These are phyloP conservation scores for Centaurea solstitialis DNA, from an alignment of 129 eudicot species.

Conservation along the genomic window DNA sequence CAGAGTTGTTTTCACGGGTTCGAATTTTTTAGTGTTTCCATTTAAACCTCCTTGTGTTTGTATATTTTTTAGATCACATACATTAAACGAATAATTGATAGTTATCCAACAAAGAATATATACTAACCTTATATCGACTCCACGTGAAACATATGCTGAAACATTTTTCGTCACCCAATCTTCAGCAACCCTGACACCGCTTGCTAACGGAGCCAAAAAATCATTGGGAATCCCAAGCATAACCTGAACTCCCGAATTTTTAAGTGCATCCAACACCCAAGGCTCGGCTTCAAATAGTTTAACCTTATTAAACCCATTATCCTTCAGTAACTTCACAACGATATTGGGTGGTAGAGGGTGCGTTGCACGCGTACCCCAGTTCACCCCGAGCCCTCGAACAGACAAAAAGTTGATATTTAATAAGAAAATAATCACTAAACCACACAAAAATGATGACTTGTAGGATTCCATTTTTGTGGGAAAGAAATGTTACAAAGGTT, in stretches of 20 bases:
- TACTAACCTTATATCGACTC: slow-evolving; percentile 84
- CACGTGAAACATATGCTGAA: slow-evolving; percentile 63
- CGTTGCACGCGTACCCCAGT: slow-evolving; percentile 73
- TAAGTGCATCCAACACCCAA: slow-evolving; percentile 67
- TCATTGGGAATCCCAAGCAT: slow-evolving; percentile 98
- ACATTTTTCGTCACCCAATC: slow-evolving; percentile 78
- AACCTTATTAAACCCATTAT: slow-evolving; percentile 85
- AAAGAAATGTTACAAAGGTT: slow-evolving; percentile 18
- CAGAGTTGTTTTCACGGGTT: not conserved
- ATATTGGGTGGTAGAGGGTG: slow-evolving; percentile 79
- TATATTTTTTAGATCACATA: not conserved
- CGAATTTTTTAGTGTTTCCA: not conserved
- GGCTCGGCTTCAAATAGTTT: slow-evolving; percentile 88
- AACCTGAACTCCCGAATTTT: slow-evolving; percentile 78
- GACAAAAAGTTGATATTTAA: not conserved
- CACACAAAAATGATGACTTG: slow-evolving; percentile 26
- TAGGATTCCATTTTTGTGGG: slow-evolving; percentile 32
- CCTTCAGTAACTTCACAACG: slow-evolving; percentile 76
- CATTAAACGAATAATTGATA: not conserved
- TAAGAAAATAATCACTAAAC: not conserved
- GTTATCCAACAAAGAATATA: not conserved
- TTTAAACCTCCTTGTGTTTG: not conserved
- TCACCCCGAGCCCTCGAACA: slow-evolving; percentile 60
- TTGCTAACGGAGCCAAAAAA: slow-evolving; percentile 64
- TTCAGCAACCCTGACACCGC: slow-evolving; percentile 72